Conservation (phyloP, 73 alveolate genomes). For the Paramecium bursaria region DNA sequence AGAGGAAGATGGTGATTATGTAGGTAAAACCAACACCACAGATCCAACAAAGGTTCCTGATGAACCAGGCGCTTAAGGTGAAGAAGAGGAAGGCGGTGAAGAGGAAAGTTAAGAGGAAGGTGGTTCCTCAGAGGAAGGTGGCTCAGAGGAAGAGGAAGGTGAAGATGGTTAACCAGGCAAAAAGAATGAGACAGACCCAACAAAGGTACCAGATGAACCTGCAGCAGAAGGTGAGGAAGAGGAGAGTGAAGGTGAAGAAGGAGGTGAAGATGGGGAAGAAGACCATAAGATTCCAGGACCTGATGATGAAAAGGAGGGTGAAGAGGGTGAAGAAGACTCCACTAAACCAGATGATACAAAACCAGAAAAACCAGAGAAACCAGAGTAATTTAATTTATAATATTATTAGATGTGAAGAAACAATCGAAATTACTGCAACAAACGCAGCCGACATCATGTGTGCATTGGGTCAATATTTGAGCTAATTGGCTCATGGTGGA, state of each 20-base stretch:
- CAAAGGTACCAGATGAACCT: neutral
- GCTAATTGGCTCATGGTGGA: conserved; percentile 62
- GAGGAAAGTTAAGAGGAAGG: neutral
- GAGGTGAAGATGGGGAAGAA: conserved; percentile 2
- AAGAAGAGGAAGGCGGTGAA: neutral
- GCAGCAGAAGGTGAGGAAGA: conserved; percentile 11
- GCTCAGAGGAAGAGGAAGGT: neutral
- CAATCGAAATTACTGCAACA: conserved; percentile 55
- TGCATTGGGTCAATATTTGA: conserved; percentile 55
- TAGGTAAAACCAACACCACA: too few relatives aligned
- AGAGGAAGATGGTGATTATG: neutral
- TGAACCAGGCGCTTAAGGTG: neutral
- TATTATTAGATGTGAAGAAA: conserved; percentile 54
- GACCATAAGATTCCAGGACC: neutral
- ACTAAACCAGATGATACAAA: neutral
- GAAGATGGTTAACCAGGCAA: conserved; percentile 32
- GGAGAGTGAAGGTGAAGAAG: conserved; percentile 25
- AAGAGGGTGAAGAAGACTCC: conserved; percentile 44
- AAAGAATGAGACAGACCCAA: neutral
- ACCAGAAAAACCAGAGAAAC: conserved; percentile 44
- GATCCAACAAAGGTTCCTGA: neutral
- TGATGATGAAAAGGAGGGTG: neutral
- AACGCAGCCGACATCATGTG: conserved; percentile 63
- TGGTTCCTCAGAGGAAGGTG: neutral
- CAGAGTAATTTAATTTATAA: neutral